Conservation (phyloP, 257 asterid species). For the Scutellaria galericulata region DNA sequence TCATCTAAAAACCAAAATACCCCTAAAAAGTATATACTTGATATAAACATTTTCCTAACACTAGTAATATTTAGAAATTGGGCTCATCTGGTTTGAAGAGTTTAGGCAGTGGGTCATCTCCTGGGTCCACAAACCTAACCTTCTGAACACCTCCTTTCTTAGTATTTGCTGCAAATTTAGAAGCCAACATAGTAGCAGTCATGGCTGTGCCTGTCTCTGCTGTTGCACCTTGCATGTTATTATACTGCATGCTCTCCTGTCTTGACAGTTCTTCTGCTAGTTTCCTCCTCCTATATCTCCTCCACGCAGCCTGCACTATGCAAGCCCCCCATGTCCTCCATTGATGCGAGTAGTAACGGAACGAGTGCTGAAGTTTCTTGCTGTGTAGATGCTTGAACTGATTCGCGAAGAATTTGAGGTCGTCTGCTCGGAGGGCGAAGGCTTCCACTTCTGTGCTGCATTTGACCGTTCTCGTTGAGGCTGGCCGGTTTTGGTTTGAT, state of each 20-base stretch:
- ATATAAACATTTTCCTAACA: too few species aligned
- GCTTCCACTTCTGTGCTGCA: constrained; percentile 76
- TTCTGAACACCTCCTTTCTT: constrained; percentile 50
- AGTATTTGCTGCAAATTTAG: constrained; percentile 68
- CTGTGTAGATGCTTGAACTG: constrained; percentile 82
- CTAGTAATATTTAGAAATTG: too few species aligned
- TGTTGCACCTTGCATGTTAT: neutral
- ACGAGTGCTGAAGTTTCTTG: constrained; percentile 84
- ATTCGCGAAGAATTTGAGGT: constrained; percentile 72
- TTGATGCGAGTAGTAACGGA: constrained; percentile 79
- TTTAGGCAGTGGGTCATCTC: constrained; percentile 60
- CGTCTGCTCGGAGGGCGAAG: constrained; percentile 78
- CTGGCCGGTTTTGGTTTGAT: constrained; percentile 64
- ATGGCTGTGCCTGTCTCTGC: constrained; percentile 34
- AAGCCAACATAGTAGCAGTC: constrained; percentile 63
- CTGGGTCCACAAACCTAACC: constrained; percentile 44
- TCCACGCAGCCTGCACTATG: constrained; percentile 70
- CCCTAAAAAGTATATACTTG: too few species aligned
- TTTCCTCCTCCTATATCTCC: constrained; percentile 54
- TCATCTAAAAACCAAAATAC: too few species aligned
- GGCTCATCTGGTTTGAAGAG: constrained; percentile 40
- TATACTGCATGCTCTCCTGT: constrained; percentile 53
- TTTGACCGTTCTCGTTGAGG: constrained; percentile 76
- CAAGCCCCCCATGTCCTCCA: constrained; percentile 97
- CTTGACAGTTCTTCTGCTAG: constrained; percentile 60